Evolutionary conservation across 345 rosid species (phyloP), one percentile per base, ranked within the genome.

Genomic region (Arabis alpina): DNA sequence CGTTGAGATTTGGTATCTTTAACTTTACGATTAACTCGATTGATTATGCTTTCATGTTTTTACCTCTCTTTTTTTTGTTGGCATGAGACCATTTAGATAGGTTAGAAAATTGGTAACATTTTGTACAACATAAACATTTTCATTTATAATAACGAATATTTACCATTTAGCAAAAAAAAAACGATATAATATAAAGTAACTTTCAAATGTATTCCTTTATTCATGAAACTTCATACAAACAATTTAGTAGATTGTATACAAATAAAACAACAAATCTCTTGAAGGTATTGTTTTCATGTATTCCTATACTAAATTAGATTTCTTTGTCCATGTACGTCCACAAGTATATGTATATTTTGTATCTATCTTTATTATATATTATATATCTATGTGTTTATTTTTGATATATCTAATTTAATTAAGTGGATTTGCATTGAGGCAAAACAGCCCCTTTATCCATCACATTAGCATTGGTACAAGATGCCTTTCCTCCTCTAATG

Each of bases 391-490:
- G 10, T 59, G 15, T 66, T 40, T 66, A n/a, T 51, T 13, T 56
- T 25, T 67, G 25, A 65, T 51, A 0, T 3, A 25, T 14, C 9
- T 42, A 28, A 52, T 40, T 28, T 15, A 23, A 42, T 40, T 58
- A 37, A 48, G 32, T 62, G 60, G 72, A 74, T 5, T 63, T 74
- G 73, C 93, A 89, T 6, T 63, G 74, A 14, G 93, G 96, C 32
- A 68, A 77, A 73, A 92, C 91, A 24, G 8, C 12, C 14, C 82
- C 95, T 4, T n/a, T 19, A 55, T 82, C 79, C 45, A 71, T 37
- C 19, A 79, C 64, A 50, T 82, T 14, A 11, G 87, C 89, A 67
- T 85, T 84, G 70, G 36, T 77, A 82, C 98, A 92, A 16, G 51
- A 28, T 13, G 96, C 92, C 74, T 54, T 77, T 19, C 60, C 77